Evolutionary conservation across 306 rosid species (phyloP), one percentile per base, ranked within the genome.

Genomic region (Sechiopsis laciniata): DNA sequence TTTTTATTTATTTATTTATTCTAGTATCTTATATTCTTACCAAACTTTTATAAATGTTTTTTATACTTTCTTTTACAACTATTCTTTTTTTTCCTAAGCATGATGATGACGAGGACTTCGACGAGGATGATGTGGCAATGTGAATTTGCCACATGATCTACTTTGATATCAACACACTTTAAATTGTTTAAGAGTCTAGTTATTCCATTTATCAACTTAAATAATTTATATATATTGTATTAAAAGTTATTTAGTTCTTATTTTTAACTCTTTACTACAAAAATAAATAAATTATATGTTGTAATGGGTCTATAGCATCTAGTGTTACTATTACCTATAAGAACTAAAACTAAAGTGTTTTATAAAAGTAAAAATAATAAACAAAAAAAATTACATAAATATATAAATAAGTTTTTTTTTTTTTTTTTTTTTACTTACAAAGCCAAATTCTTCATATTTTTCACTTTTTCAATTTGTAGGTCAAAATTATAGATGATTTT

Each of bases 21-120:
- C 29, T 26, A 26, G 29, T 26, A 1, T 26, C 29, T 26, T 26
- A 62, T 55, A 45, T 52, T 40, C 45, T 62, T 57, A 13, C 37
- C 37, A 32, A 52, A 50, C 26, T 72, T 63, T 56, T 54, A 13
- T 59, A 8, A 7, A 15, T 10, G 4, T 58, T 17, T 8, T n/a
- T 64, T 14, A 61, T 26, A 61, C 14, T 15, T 26, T 62, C 67
- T 29, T 26, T 26, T 29, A 29, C 46, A 29, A 32, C 20, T 40
- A 1, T 26, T 37, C 20, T 29, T 29, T 56, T 56, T 56, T 56
- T 26, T 61, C 67, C 46, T 24, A 42, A 12, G 13, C 19, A 61
- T 61, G 68, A 61, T 61, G 68, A 61, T 61, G 68, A 61, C 20
- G 10, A 59, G 65, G 65, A 59, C 42, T 16, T 13, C 16, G 8